Base-by-base conservation (phyloP, 73 alveolate genomes). In the Paraurostyla sp. region DNA sequence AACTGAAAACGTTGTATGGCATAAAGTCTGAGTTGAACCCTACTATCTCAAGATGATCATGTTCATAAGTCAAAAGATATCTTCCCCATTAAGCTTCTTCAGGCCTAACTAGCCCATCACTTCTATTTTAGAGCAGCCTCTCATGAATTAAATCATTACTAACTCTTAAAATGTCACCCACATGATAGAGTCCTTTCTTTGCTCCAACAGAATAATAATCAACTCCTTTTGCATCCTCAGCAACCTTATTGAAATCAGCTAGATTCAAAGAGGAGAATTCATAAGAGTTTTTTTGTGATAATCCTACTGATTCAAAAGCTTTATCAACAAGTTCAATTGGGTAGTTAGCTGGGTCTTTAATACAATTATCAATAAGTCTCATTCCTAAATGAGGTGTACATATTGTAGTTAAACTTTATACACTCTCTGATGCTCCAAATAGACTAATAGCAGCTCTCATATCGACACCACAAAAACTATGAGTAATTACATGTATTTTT, bases 351-450 rank as follows among this genome's bases (percentile, higher is more conserved):
- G 89, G 85, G 50, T 78, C 50, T 13, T 46, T 3, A 27, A 20
- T 1, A 13, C 48, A 18, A 35, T 75, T 76, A 2, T 76, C 85
- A 16, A 76, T 27, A 22, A 87, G 22, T 6, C 65, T 35, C 82
- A 76, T n/a, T 3, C 93, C 93, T 0, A 54, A 1, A 33, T 87
- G 93, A 15, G 93, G 93, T 18, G 90, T 56, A n/a, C 80, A 76
- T 16, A 87, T 40, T 20, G 93, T 87, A 29, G 84, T 29, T 57
- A 87, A 76, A 40, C 84, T 46, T 49, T 51, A 42, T 9, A 87
- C 85, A 25, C 27, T 18, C 27, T 4, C 73, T 0, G 43, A 48
- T 33, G 85, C 80, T 13, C 76, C 90, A 58, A 35, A 76, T 27
- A 87, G 27, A 50, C 45, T 0, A 57, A 87, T 87, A 33, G 85